phyloP scores from a whole-genome alignment of 495 filamentous ascomycete species.

The Tuber calosporum region DNA sequence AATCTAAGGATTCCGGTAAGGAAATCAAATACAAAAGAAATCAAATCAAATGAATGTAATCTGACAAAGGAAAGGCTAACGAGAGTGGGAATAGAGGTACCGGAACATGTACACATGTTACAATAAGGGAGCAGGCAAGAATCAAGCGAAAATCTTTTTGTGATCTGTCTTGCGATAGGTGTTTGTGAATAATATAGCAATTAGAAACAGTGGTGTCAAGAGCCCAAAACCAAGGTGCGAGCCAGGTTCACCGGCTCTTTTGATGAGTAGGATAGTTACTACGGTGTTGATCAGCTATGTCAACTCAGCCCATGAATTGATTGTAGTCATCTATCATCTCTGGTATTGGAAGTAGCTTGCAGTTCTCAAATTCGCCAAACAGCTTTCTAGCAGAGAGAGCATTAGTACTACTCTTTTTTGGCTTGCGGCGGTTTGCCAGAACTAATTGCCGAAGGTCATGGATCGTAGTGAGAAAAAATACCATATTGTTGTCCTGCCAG shows the following conservation, averaged over 20 bases:
- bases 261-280: conserved; percentile 23
- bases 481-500: conserved; percentile 1
- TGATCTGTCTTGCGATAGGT: too few relatives aligned
- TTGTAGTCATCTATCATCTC: conserved; percentile 33
- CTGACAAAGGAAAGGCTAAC: too few relatives aligned
- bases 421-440: neutral
- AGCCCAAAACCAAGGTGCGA: neutral
- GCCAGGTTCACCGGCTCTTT: neutral
- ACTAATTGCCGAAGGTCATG: neutral
- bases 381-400: neutral
- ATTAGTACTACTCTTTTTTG: conserved; percentile 5
- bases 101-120: too few relatives aligned
- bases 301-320: conserved; percentile 26
- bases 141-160: too few relatives aligned
- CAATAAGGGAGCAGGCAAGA: too few relatives aligned
- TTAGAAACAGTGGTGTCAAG: neutral
- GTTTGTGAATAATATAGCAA: neutral
- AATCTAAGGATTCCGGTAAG: too few relatives aligned
- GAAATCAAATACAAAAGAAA: too few relatives aligned
- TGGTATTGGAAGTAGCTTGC: neutral
- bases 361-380: neutral
- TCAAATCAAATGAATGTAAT: too few relatives aligned
- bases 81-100: too few relatives aligned
- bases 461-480: neutral
- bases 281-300: conserved; percentile 16